Conservation (phyloP, 2,329 filamentous ascomycete species). For the Colletotrichum cereale region DNA sequence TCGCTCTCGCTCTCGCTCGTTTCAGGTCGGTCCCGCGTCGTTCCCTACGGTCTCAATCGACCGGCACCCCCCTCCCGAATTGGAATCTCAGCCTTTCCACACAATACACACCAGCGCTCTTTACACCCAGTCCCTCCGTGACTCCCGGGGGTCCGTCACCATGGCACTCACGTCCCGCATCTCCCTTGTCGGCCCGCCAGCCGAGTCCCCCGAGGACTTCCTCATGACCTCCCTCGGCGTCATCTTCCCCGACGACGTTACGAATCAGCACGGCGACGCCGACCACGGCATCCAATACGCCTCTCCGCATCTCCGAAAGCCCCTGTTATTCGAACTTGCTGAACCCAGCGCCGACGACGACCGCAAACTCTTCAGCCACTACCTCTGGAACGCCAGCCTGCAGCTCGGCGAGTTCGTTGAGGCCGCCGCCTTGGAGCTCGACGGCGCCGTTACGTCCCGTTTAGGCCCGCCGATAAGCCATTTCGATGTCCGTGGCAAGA, state of each 20-base stretch:
- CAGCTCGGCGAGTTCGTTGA: constrained; percentile 69
- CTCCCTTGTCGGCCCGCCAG: constrained; percentile 52
- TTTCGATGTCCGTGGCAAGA: constrained; percentile 64
- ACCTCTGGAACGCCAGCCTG: constrained; percentile 77
- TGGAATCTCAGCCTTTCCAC: neutral
- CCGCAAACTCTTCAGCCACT: constrained; percentile 76
- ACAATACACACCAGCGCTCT: constrained; percentile 16
- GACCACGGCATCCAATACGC: constrained; percentile 70
- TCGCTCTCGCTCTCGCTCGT: constrained; percentile 10
- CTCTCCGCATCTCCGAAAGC: constrained; percentile 62
- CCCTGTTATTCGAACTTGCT: constrained; percentile 59
- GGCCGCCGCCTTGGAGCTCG: constrained; percentile 55
- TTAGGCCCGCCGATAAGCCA: constrained; percentile 38
- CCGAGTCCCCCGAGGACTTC: constrained; percentile 67
- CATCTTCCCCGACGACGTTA: constrained; percentile 77
- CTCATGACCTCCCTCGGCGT: constrained; percentile 70
- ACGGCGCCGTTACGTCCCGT: constrained; percentile 7
- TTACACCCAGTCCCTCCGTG: neutral
- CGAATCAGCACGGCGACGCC: constrained; percentile 74
- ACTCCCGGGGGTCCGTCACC: neutral
- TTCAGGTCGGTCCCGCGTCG: neutral
- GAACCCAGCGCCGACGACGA: constrained; percentile 65
- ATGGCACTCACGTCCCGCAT: constrained; percentile 65
- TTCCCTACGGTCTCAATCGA: neutral
- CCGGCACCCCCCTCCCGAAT: neutral